phyloP scores from a whole-genome alignment of 2,329 filamentous ascomycete species.

The Alternaria sp. region DNA sequence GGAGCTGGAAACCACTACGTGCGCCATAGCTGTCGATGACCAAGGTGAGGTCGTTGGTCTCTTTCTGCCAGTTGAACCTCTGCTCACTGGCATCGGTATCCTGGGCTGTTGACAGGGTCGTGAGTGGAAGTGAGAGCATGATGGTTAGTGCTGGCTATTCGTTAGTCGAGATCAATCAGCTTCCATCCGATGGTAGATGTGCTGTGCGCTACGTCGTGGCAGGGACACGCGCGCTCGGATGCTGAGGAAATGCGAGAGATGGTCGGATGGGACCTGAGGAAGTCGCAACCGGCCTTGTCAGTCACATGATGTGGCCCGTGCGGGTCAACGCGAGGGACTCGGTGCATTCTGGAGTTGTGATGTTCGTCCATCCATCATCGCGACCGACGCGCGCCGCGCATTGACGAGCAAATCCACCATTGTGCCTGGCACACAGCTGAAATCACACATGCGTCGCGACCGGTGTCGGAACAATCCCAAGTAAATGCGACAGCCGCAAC shows the following conservation, averaged over 20 bases:
- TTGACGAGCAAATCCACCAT: constrained; percentile 35
- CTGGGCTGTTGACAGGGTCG: constrained; percentile 46
- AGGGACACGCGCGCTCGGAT: background rate
- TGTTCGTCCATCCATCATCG: constrained; percentile 45
- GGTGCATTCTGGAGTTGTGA: constrained; percentile 39
- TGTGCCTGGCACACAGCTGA: constrained; percentile 33
- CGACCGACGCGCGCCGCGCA: constrained; percentile 45
- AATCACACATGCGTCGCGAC: constrained; percentile 35
- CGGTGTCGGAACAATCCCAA: constrained; percentile 22
- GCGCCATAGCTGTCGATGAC: constrained; percentile 45
- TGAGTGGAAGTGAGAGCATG: constrained; percentile 45
- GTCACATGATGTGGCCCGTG: constrained; percentile 33
- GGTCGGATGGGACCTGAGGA: constrained; percentile 13
- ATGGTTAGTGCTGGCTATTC: constrained; percentile 14
- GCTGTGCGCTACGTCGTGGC: background rate
- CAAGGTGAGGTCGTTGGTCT: constrained; percentile 43
- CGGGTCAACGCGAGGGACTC: constrained; percentile 33
- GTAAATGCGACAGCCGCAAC: constrained; percentile 50
- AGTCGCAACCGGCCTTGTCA: constrained; percentile 19
- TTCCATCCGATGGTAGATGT: background rate
- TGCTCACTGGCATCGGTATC: constrained; percentile 40
- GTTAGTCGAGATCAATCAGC: constrained; percentile 15
- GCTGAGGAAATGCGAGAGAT: constrained; percentile 1
- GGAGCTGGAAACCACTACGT: constrained; percentile 38
- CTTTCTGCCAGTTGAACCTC: constrained; percentile 50